Evolutionary conservation across 768 basidiomycete genomes (phyloP).

Genomic region (Mrakia gelida): DNA sequence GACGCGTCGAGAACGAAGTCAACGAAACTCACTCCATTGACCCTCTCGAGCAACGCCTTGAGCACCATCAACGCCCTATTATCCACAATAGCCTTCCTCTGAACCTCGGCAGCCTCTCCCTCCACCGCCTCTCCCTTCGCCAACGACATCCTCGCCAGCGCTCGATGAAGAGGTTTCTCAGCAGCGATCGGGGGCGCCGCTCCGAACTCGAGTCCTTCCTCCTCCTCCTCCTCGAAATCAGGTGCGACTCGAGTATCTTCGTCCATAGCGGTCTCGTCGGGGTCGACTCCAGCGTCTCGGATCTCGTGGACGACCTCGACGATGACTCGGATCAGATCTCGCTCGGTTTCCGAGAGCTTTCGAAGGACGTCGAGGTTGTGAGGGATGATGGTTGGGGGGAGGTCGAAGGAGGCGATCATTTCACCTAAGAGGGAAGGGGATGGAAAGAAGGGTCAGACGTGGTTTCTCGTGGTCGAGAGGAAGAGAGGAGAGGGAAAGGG

Average conservation of each 20-base stretch:
- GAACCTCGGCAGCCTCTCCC: not conserved
- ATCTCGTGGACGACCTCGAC: conserved; percentile 84
- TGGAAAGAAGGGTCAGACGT: not conserved
- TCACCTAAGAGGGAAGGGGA: conserved; percentile 53
- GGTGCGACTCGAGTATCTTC: not conserved
- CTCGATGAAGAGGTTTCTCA: conserved; percentile 4
- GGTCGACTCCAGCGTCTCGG: conserved; percentile 46
- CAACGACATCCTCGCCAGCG: conserved; percentile 10
- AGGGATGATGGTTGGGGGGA: conserved; percentile 67
- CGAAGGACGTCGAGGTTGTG: conserved; percentile 78
- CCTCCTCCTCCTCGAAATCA: conserved; percentile 14
- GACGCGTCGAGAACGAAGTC: not conserved
- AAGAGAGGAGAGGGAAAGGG: not conserved
- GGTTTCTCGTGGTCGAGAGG: not conserved
- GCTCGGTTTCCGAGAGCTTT: conserved; percentile 64
- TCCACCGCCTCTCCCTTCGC: conserved; percentile 12
- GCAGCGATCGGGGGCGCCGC: not conserved
- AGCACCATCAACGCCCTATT: conserved; percentile 18
- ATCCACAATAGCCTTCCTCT: conserved; percentile 7
- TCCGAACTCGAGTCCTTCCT: conserved; percentile 8
- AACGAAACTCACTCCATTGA: conserved; percentile 25
- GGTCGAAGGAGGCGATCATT: conserved; percentile 67
- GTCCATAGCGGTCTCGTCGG: conserved; percentile 11
- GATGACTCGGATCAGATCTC: conserved; percentile 79
- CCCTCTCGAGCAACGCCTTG: conserved; percentile 26